Conservation (phyloP, 2,329 filamentous ascomycete species). For the Nothopassalora personata region DNA sequence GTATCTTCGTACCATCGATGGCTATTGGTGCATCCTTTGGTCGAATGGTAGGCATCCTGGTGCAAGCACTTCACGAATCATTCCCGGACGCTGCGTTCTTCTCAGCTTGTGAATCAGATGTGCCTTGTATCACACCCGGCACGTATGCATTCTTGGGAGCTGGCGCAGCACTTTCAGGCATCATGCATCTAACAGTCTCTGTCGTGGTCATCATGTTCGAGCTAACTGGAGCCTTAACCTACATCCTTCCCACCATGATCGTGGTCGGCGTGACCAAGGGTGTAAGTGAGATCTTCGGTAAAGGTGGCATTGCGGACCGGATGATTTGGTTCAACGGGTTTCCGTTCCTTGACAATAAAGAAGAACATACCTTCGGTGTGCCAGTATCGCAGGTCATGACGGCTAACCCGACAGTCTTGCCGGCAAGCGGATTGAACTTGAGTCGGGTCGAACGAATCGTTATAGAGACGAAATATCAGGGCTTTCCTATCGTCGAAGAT, state of each 20-base stretch:
- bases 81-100: constrained; percentile 83
- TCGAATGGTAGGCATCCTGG: constrained; percentile 86
- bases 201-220: constrained; percentile 99
- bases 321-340: constrained; percentile 99
- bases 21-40: constrained; percentile 93
- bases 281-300: constrained; percentile 84
- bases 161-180: constrained; percentile 83
- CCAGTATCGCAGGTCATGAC: constrained; percentile 83
- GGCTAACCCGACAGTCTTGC: constrained; percentile 65
- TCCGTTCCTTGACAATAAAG: constrained; percentile 93
- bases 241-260: constrained; percentile 98
- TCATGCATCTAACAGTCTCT: constrained; percentile 96
- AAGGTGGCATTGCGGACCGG: constrained; percentile 91
- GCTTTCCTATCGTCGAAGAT: constrained; percentile 86
- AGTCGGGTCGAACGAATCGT: constrained; percentile 72
- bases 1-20: constrained; percentile 98
- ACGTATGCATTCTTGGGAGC: constrained; percentile 96
- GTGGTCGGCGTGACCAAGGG: constrained; percentile 96
- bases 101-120: constrained; percentile 78
- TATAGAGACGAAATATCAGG: constrained; percentile 75
- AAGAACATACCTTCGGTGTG: constrained; percentile 94
- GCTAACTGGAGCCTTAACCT: constrained; percentile 91
- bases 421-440: constrained; percentile 67
- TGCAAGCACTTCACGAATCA: constrained; percentile 80
- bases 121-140: constrained; percentile 92